phyloP scores from a whole-genome alignment of 129 eudicot species.

The Centrapalus pauciflorus region DNA sequence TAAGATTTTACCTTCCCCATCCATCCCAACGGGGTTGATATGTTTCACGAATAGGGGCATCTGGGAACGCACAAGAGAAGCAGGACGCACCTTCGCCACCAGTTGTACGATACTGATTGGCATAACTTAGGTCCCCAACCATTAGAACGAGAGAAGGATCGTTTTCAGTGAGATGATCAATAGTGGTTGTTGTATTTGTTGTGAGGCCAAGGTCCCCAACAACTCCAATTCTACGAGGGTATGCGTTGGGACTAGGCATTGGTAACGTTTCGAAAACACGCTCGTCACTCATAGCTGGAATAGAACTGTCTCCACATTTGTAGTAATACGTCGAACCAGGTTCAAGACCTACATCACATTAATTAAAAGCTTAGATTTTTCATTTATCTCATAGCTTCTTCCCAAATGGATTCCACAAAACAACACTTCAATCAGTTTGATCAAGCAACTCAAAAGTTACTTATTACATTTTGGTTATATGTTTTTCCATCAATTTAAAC shows the following conservation, averaged over 20 bases:
- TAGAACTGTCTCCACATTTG: slow-evolving; percentile 82
- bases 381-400: no score
- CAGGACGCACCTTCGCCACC: slow-evolving; percentile 85
- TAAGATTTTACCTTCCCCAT: slow-evolving; percentile 76
- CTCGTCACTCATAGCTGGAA: slow-evolving; percentile 82
- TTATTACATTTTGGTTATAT: no score
- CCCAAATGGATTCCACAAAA: no score
- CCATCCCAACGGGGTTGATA: slow-evolving; percentile 99
- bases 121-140: slow-evolving; percentile 85
- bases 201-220: slow-evolving; percentile 95
- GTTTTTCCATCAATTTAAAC: no score
- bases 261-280: slow-evolving; percentile 51
- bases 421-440: no score
- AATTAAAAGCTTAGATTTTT: background rate
- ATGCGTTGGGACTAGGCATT: slow-evolving; percentile 40
- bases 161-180: slow-evolving; percentile 61
- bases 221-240: slow-evolving; percentile 66
- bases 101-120: slow-evolving; percentile 81
- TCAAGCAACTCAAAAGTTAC: no score
- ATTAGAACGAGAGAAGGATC: slow-evolving; percentile 67
- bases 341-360: slow-evolving; percentile 55
- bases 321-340: slow-evolving; percentile 72
- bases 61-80: slow-evolving; percentile 71
- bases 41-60: slow-evolving; percentile 81
- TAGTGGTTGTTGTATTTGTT: slow-evolving; percentile 67